A percentile compares a stretch with the other conserved stretches of the same genome.
phyloP scores from a whole-genome alignment of 306 rosid genomes.

The Sechiopsis laciniata region DNA sequence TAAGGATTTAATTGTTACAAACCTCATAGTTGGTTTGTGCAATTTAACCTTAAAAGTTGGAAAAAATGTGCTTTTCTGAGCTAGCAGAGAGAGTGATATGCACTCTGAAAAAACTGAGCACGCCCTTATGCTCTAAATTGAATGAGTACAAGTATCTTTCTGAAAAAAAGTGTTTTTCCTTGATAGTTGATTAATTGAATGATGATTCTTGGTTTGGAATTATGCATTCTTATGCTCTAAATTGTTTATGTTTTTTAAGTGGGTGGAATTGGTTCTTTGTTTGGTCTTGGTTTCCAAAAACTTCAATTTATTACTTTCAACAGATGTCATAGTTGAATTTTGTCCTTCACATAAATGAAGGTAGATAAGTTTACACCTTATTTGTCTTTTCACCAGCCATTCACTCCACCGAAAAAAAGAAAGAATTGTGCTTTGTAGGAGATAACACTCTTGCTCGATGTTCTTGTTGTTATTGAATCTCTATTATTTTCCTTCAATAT shows the following conservation, averaged over 20 bases:
- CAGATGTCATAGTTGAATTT: neutral
- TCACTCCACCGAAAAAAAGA: neutral
- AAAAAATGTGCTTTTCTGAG: neutral
- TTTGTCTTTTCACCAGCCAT: neutral
- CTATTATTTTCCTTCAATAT: neutral
- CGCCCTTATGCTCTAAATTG: too few relatives aligned
- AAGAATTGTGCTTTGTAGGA: neutral
- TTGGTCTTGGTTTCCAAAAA: neutral
- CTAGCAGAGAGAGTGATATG: neutral
- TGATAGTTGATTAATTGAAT: neutral
- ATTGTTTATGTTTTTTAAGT: neutral
- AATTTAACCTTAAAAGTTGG: neutral
- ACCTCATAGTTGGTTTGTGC: too few relatives aligned
- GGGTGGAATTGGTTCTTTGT: neutral
- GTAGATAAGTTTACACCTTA: neutral
- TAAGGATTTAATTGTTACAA: too few relatives aligned
- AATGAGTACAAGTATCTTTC: too few relatives aligned
- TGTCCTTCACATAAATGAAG: neutral
- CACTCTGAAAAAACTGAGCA: conserved; percentile 6
- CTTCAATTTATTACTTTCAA: neutral
- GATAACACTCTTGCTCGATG: neutral
- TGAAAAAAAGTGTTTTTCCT: neutral
- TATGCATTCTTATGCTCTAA: neutral
- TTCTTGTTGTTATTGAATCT: neutral
- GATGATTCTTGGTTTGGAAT: neutral